phyloP scores from a whole-genome alignment of 768 basidiomycete species.

The Hygrocybe punicea region DNA sequence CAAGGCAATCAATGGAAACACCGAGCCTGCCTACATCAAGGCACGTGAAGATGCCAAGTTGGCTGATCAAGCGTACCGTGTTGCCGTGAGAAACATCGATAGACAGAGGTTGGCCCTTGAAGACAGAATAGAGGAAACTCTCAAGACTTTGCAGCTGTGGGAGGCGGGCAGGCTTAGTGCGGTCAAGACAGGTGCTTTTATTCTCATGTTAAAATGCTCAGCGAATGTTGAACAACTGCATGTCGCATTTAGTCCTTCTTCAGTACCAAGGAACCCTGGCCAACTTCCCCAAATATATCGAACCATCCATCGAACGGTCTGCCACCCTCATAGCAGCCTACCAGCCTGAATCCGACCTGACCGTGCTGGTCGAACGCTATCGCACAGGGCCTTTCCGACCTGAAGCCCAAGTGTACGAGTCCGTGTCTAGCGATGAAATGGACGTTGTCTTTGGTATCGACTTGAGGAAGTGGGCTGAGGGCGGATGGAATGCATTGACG shows the following conservation, averaged over 20 bases:
- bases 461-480: slow-evolving; percentile 86
- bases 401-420: slow-evolving; percentile 79
- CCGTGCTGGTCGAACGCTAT: slow-evolving; percentile 85
- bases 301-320: slow-evolving; percentile 64
- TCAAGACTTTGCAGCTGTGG: slow-evolving; percentile 80
- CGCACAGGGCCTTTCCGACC: slow-evolving; percentile 93
- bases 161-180: slow-evolving; percentile 79
- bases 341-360: slow-evolving; percentile 84
- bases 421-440: slow-evolving; percentile 73
- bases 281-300: slow-evolving; percentile 66
- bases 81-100: slow-evolving; percentile 79
- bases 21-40: slow-evolving; percentile 69
- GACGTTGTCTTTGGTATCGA: slow-evolving; percentile 93
- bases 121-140: slow-evolving; percentile 77
- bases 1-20: slow-evolving; percentile 59
- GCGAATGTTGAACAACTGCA: neutral
- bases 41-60: slow-evolving; percentile 75
- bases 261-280: slow-evolving; percentile 83
- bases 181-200: slow-evolving; percentile 70
- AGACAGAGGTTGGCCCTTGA: slow-evolving; percentile 82
- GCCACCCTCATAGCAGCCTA: slow-evolving; percentile 76
- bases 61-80: slow-evolving; percentile 76
- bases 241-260: slow-evolving; percentile 54
- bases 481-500: slow-evolving; percentile 61
- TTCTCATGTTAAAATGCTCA: neutral